These are phyloP conservation scores for Fusarium albosuccineum DNA, from an alignment of 2,329 filamentous ascomycete species.

Conservation along the genomic window DNA sequence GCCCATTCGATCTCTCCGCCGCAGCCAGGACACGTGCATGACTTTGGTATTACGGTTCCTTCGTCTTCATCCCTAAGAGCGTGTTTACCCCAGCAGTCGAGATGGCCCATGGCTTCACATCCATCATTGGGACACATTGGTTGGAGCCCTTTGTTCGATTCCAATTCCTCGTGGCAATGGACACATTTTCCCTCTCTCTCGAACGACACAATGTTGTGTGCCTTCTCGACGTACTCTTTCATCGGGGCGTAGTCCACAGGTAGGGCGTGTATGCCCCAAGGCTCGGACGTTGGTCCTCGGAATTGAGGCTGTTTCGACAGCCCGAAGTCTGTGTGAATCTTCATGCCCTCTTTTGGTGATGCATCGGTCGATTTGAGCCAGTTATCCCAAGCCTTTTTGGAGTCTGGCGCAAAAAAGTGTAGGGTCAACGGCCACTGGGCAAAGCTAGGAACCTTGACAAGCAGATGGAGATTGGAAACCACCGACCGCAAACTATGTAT, in stretches of 20 bases:
- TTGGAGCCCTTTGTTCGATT: slow-evolving; percentile 64
- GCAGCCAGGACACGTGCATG: slow-evolving; percentile 80
- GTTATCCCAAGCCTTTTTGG: slow-evolving; percentile 75
- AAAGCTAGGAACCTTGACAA: slow-evolving; percentile 85
- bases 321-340: slow-evolving; percentile 69
- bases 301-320: slow-evolving; percentile 34
- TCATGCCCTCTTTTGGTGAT: slow-evolving; percentile 61
- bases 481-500: slow-evolving; percentile 73
- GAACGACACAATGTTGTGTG: slow-evolving; percentile 65
- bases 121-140: slow-evolving; percentile 66
- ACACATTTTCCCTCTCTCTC: slow-evolving; percentile 69
- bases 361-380: slow-evolving; percentile 66
- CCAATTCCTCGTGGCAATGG: slow-evolving; percentile 62
- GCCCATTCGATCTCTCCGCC: slow-evolving; percentile 74
- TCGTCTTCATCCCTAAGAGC: slow-evolving; percentile 57
- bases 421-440: slow-evolving; percentile 83
- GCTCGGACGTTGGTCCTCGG: slow-evolving; percentile 19
- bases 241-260: slow-evolving; percentile 68
- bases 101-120: slow-evolving; percentile 70
- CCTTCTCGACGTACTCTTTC: slow-evolving; percentile 68
- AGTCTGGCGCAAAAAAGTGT: slow-evolving; percentile 81
- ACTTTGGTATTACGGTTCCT: slow-evolving; percentile 72
- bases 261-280: slow-evolving; percentile 66
- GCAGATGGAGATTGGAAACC: slow-evolving; percentile 83
- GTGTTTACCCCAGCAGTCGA: slow-evolving; percentile 70